A percentile compares a stretch with the other conserved stretches of the same genome.
Evolutionary conservation across 2,329 filamentous ascomycete genomes (phyloP).

Genomic region (Colletotrichum sp.): DNA sequence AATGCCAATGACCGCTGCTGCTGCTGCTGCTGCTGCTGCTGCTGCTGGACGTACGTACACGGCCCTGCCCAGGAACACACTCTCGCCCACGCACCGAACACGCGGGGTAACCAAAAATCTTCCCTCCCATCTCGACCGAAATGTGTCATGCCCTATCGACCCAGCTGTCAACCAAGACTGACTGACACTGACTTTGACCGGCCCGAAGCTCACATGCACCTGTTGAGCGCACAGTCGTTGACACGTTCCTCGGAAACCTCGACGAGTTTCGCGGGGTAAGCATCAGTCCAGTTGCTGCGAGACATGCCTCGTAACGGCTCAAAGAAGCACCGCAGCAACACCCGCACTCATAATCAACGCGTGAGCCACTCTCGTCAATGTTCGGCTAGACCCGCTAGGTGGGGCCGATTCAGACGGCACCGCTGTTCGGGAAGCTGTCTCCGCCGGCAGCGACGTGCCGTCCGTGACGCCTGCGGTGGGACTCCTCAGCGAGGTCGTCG

Average conservation of each 20-base stretch:
- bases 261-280: neutral
- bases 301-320: neutral
- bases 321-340: neutral
- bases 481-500: neutral
- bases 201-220: conserved; percentile 9
- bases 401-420: neutral
- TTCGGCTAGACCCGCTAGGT: neutral
- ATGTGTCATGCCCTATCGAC: neutral
- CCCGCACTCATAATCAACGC: neutral
- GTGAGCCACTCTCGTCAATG: neutral
- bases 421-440: neutral
- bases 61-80: neutral
- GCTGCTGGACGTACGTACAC: neutral
- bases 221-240: neutral
- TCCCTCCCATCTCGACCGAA: neutral
- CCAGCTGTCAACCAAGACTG: neutral
- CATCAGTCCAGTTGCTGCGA: neutral
- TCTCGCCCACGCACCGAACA: conserved; percentile 1
- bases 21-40: neutral
- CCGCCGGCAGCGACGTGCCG: neutral
- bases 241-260: neutral
- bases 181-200: neutral
- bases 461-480: neutral
- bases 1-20: neutral
- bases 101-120: neutral